Conservation (phyloP, 345 rosid species). For the Brassica carinata region DNA sequence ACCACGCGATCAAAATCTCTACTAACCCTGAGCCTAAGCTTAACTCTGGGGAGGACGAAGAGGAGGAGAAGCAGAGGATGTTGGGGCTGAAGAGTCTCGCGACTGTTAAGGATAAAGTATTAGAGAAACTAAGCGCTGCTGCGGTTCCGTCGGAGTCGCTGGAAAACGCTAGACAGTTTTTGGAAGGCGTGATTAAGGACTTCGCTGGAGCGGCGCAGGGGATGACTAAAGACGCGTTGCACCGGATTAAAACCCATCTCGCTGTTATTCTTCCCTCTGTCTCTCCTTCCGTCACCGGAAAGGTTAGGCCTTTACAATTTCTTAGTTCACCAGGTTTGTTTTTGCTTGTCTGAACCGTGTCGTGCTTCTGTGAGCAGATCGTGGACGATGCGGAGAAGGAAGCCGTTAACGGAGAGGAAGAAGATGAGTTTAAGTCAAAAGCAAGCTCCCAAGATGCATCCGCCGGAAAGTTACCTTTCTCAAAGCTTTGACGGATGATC, state of each 20-base stretch:
- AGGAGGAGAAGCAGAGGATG: slow-evolving; percentile 19
- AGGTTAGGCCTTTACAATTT: slow-evolving; percentile 23
- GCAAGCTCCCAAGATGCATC: slow-evolving; percentile 8
- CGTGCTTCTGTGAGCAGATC: slow-evolving; percentile 35
- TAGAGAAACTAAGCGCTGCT: slow-evolving; percentile 52
- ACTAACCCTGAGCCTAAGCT: not conserved
- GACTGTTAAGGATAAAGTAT: slow-evolving; percentile 47
- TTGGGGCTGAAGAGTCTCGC: slow-evolving; percentile 44
- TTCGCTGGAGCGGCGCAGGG: slow-evolving; percentile 52
- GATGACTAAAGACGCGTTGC: slow-evolving; percentile 52
- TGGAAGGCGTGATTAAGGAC: slow-evolving; percentile 49
- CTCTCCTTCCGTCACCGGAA: slow-evolving; percentile 46
- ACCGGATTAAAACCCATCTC: slow-evolving; percentile 49
- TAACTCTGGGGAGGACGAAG: not conserved
- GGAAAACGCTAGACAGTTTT: slow-evolving; percentile 48
- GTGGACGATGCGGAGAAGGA: slow-evolving; percentile 60
- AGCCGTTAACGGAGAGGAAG: slow-evolving; percentile 41
- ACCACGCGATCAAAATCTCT: slow-evolving; percentile 38
- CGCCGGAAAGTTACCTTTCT: slow-evolving; percentile 28
- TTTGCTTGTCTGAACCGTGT: not conserved
- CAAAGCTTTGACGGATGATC: slow-evolving; percentile 27
- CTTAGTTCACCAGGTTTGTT: too few species aligned
- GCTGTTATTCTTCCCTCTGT: slow-evolving; percentile 44
- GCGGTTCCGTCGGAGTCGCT: slow-evolving; percentile 50
- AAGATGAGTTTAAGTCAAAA: slow-evolving; percentile 12